Conservation (phyloP, 352 stramenopile species). For the Phytopythium cucurbitacearum region DNA sequence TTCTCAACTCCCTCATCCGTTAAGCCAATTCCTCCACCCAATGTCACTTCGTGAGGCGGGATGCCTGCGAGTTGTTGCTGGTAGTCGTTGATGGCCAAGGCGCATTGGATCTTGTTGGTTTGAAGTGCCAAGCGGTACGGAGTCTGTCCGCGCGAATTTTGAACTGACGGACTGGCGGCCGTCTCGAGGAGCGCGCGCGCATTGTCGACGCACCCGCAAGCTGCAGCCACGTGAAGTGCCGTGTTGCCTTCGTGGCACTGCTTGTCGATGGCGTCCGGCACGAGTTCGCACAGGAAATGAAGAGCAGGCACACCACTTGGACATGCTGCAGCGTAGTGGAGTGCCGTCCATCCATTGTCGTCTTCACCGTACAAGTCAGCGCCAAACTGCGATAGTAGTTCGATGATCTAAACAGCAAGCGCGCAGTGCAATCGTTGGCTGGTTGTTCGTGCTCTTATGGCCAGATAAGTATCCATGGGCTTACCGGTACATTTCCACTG, state of each 20-base stretch:
- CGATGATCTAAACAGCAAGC: slow-evolving; percentile 25
- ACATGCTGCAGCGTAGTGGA: slow-evolving; percentile 62
- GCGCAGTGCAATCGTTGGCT: not conserved
- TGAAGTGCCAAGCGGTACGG: slow-evolving; percentile 53
- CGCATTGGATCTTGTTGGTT: slow-evolving; percentile 55
- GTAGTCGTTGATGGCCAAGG: slow-evolving; percentile 50
- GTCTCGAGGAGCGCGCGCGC: slow-evolving; percentile 49
- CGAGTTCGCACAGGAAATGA: slow-evolving; percentile 50
- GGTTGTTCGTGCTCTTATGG: not conserved
- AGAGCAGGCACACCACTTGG: slow-evolving; percentile 28
- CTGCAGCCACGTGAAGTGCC: slow-evolving; percentile 55
- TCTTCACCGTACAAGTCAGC: slow-evolving; percentile 25
- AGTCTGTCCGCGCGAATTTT: slow-evolving; percentile 33
- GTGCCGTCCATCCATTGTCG: slow-evolving; percentile 54
- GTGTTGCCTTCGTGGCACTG: slow-evolving; percentile 56
- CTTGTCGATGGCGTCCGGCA: slow-evolving; percentile 40
- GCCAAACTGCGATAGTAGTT: slow-evolving; percentile 43
- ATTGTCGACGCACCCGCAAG: slow-evolving; percentile 49
- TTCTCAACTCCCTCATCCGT: no score
- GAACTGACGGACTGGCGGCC: slow-evolving; percentile 41
- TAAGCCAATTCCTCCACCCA: no score
- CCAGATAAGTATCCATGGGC: not conserved
- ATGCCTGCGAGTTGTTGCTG: slow-evolving; percentile 9
- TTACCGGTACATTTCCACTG: slow-evolving; percentile 39
- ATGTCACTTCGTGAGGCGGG: no score